These are phyloP conservation scores for Aspergillus carlsbadensis DNA, from an alignment of 495 filamentous ascomycete genomes.

Conservation along the genomic window DNA sequence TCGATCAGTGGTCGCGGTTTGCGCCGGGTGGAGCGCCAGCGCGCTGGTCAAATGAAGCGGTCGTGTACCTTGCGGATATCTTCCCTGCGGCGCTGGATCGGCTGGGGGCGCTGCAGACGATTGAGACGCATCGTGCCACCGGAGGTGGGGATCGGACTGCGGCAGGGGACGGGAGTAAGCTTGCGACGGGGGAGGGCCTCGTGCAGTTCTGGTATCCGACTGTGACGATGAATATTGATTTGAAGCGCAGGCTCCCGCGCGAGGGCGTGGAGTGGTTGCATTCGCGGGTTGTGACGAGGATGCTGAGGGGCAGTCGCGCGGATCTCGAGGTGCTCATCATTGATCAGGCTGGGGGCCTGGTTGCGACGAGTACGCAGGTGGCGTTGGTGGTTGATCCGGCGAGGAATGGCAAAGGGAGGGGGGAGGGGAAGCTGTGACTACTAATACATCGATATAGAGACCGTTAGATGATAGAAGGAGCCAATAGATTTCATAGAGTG, in stretches of 20 bases:
- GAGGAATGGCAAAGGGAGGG: neutral
- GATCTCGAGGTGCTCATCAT: constrained; percentile 54
- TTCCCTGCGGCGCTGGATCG: constrained; percentile 49
- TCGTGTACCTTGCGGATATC: constrained; percentile 54
- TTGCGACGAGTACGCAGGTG: constrained; percentile 54
- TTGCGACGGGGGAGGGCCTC: neutral
- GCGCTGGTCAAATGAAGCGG: constrained; percentile 37
- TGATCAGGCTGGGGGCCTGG: constrained; percentile 44
- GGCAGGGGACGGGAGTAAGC: constrained; percentile 6
- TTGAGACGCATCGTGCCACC: too few species aligned
- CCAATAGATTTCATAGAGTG: too few species aligned
- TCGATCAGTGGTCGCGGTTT: constrained; percentile 60
- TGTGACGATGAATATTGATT: constrained; percentile 54
- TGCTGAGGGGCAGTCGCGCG: constrained; percentile 52
- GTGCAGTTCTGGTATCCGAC: constrained; percentile 66
- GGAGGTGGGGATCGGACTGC: too few species aligned
- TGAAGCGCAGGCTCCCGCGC: constrained; percentile 48
- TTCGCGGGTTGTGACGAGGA: constrained; percentile 42
- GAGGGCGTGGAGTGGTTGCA: constrained; percentile 55
- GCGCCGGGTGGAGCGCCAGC: neutral
- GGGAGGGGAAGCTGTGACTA: neutral
- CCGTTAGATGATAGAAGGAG: too few species aligned
- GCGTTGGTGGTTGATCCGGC: constrained; percentile 30
- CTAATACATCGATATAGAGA: too few species aligned
- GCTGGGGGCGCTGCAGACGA: constrained; percentile 23